Evolutionary conservation across 1,139 yeast species (phyloP).

Genomic region (Yamadazyma atmosphaerica): DNA sequence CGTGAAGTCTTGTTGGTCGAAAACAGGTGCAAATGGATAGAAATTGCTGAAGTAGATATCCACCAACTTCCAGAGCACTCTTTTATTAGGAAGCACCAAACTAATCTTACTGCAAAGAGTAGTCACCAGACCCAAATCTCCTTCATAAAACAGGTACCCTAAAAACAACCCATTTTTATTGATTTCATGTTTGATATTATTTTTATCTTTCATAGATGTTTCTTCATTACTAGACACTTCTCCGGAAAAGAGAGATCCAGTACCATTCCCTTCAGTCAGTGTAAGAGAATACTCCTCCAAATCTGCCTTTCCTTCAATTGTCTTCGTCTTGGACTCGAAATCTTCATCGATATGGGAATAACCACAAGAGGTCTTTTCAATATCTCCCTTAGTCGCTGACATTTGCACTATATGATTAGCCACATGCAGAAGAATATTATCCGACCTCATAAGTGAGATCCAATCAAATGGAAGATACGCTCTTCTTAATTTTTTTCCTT

Average conservation of each 20-base stretch:
- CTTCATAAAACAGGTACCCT: conserved; percentile 31
- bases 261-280: background rate
- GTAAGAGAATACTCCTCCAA: conserved; percentile 16
- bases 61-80: conserved; percentile 47
- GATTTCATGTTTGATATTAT: conserved; percentile 19
- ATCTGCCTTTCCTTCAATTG: conserved; percentile 24
- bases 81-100: conserved; percentile 41
- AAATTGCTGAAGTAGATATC: conserved; percentile 44
- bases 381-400: background rate
- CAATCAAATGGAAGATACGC: conserved; percentile 39
- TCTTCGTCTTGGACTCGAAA: conserved; percentile 7
- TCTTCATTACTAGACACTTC: no score
- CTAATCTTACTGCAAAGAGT: conserved; percentile 21
- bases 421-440: conserved; percentile 12
- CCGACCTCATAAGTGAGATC: conserved; percentile 30
- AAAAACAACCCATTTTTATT: conserved; percentile 27
- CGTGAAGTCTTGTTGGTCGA: conserved; percentile 41
- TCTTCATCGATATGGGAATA: conserved; percentile 3
- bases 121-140: conserved; percentile 17
- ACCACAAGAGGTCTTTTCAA: background rate
- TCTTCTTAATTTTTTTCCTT: conserved; percentile 7
- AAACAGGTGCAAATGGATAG: conserved; percentile 47
- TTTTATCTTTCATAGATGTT: no score
- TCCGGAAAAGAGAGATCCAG: background rate
- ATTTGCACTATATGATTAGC: conserved; percentile 5